A percentile compares a stretch with the other conserved stretches of the same genome.
phyloP scores from a whole-genome alignment of 1,284 basidiomycete genomes.

The Tylopilus orsonianus region DNA sequence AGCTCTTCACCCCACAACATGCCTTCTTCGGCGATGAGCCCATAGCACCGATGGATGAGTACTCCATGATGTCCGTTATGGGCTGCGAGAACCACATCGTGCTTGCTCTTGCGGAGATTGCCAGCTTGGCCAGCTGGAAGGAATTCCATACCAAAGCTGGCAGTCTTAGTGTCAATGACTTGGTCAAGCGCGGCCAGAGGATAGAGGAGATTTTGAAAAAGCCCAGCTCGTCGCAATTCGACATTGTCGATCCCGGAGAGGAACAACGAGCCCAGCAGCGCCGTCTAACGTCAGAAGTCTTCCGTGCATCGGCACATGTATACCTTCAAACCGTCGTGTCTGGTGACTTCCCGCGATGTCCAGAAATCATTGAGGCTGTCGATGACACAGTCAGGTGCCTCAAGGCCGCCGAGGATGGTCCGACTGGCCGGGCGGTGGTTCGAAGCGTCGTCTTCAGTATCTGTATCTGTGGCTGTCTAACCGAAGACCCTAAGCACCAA shows the following conservation, averaged over 20 bases:
- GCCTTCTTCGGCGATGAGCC: slow-evolving; percentile 32
- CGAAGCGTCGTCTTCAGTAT: slow-evolving; percentile 77
- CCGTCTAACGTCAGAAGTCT: slow-evolving; percentile 62
- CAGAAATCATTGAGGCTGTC: slow-evolving; percentile 58
- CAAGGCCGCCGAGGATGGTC: slow-evolving; percentile 41
- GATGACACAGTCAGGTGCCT: slow-evolving; percentile 55
- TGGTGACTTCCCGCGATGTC: slow-evolving; percentile 61
- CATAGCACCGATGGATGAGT: slow-evolving; percentile 26
- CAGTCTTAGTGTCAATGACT: slow-evolving; percentile 53
- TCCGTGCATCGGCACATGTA: slow-evolving; percentile 68
- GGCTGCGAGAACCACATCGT: slow-evolving; percentile 80
- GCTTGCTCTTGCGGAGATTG: slow-evolving; percentile 74
- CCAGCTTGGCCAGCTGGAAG: slow-evolving; percentile 69
- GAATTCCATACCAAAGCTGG: slow-evolving; percentile 38
- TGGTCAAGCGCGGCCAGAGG: slow-evolving; percentile 50
- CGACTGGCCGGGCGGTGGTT: slow-evolving; percentile 55
- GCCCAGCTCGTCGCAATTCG: slow-evolving; percentile 10
- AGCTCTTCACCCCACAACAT: slow-evolving; percentile 51
- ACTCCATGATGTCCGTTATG: slow-evolving; percentile 77
- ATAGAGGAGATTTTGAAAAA: slow-evolving; percentile 51
- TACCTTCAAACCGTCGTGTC: slow-evolving; percentile 73
- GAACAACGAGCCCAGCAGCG: slow-evolving; percentile 43
- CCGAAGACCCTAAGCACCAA: slow-evolving; percentile 49
- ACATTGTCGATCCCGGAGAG: neutral
- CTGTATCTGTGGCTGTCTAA: slow-evolving; percentile 69